Base-by-base conservation (phyloP, 1,284 basidiomycete genomes). In the Rhodotorula glutinis region DNA sequence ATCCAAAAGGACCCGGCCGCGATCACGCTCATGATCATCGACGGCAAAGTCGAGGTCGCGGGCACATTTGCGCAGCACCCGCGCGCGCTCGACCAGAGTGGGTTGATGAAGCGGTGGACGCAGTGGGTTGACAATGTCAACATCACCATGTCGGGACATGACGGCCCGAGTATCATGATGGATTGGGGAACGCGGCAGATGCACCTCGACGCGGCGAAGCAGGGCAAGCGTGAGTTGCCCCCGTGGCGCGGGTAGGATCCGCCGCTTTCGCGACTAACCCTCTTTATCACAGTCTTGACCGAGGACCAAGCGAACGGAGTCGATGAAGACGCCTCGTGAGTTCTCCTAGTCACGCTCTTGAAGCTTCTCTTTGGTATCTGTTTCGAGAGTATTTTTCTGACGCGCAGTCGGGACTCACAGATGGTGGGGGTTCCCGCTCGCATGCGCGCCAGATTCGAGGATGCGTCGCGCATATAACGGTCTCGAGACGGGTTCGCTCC, bases 141-240 rank as follows among this genome's bases (percentile, higher is more conserved):
- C 52, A 60, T 73, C 30, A 69, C 72, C 29, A 73, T 73, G 72
- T 65, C 64, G 47, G 70, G 67, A 23, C 72, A 73, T 21, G 72
- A 73, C 40, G 72, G 72, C n/a, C 72, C 72, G 62, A 69, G 67
- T 53, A 65, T 73, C 58, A 71, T 73, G 55, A 65, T 68, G 72
- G 65, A 71, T 30, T 47, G 63, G 13, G 49, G 27, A 25, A 41
- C 14, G 21, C 58, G 59, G 65, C 27, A 51, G 55, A 49, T 41
- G 46, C 70, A 73, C 30, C 13, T 67, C 63, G 76, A 79, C 62
- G 74, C 79, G 46, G 78, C 79, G 14, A 74, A 75, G 64, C 59
- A 74, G 52, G 78, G 79, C 1, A 67, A 77, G 41, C 73, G 81
- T 81, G 71, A 77, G 81, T 78, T 17, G 19, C n/a, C 38, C 27